Evolutionary conservation across 441 rosid genomes (phyloP).

Genomic region (Viola pubescens): DNA sequence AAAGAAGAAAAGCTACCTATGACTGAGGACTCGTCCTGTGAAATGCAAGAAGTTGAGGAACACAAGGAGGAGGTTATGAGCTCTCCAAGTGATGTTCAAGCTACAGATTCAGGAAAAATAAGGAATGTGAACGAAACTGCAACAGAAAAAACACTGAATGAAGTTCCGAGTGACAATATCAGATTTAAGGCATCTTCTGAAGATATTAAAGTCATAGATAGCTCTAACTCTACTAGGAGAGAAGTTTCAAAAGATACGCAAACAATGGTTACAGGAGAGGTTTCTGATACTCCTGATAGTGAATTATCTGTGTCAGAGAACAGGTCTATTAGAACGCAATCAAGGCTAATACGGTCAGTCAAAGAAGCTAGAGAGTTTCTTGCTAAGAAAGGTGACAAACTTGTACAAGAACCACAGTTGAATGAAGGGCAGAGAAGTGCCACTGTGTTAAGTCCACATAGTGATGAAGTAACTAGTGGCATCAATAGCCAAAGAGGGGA

Average conservation of each 20-base stretch:
- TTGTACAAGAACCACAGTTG: conserved; percentile 22
- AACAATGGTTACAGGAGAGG: conserved; percentile 18
- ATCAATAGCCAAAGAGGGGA: conserved; percentile 22
- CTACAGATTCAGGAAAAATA: conserved; percentile 19
- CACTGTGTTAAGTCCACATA: conserved; percentile 15
- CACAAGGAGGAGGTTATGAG: conserved; percentile 15
- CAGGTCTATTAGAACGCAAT: conserved; percentile 27
- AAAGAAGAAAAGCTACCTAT: conserved; percentile 27
- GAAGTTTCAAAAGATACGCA: conserved; percentile 22
- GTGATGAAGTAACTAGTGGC: conserved; percentile 19
- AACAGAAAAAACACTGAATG: conserved; percentile 8
- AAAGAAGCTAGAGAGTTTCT: conserved; percentile 83
- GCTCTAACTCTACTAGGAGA: conserved; percentile 20
- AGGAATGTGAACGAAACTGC: conserved; percentile 18
- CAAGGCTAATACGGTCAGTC: conserved; percentile 63
- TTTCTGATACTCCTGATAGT: conserved; percentile 27
- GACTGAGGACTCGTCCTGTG: conserved; percentile 20
- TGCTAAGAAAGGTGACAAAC: conserved; percentile 30
- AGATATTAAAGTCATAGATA: conserved; percentile 24
- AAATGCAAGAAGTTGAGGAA: conserved; percentile 12
- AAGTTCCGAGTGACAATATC: conserved; percentile 21
- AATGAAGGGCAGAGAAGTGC: conserved; percentile 21
- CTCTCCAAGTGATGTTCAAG: conserved; percentile 16
- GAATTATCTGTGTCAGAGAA: conserved; percentile 17
- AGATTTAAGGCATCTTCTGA: conserved; percentile 23